These are phyloP conservation scores for Ogataea chonburiensis DNA, from an alignment of 805 yeast species.

Conservation along the genomic window DNA sequence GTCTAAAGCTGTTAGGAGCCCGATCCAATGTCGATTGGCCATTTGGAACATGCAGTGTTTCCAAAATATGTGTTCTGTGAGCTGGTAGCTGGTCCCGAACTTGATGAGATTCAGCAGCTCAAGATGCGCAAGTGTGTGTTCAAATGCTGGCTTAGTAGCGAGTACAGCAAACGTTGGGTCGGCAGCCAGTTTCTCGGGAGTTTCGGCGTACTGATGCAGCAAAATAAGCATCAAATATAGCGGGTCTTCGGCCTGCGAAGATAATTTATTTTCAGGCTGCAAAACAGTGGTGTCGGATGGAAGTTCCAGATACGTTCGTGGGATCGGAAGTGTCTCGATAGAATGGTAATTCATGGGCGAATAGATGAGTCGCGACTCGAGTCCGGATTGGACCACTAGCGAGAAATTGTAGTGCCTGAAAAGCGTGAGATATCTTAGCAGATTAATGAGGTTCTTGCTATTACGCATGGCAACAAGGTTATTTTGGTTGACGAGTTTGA, in stretches of 20 bases:
- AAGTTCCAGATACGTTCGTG: slow-evolving; percentile 1
- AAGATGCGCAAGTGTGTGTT: slow-evolving; percentile 11
- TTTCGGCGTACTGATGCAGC: slow-evolving; percentile 6
- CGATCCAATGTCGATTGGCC: slow-evolving; percentile 20
- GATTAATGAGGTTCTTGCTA: slow-evolving; percentile 10
- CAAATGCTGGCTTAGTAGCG: slow-evolving; percentile 1
- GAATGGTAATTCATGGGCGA: slow-evolving; percentile 6
- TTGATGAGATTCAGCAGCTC: slow-evolving; percentile 12
- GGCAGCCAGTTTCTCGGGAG: slow-evolving; percentile 5
- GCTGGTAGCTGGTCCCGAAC: slow-evolving; percentile 7
- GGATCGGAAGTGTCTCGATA: no score
- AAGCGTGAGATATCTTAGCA: slow-evolving; percentile 9
- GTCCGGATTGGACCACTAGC: slow-evolving; percentile 13
- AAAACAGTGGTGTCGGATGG: slow-evolving; percentile 7
- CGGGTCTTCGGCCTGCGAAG: slow-evolving; percentile 7
- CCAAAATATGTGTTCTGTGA: slow-evolving; percentile 17
- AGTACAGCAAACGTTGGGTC: slow-evolving; percentile 7
- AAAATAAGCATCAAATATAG: slow-evolving; percentile 8
- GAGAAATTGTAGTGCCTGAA: slow-evolving; percentile 12
- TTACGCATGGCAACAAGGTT: slow-evolving; percentile 13
- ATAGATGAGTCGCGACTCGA: neutral
- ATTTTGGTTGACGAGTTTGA: slow-evolving; percentile 15
- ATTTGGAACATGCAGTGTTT: slow-evolving; percentile 1
- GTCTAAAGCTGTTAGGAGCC: slow-evolving; percentile 13
- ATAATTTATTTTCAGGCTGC: slow-evolving; percentile 9